Conservation (phyloP, 345 rosid species). For the Toxicodendron radicans region DNA sequence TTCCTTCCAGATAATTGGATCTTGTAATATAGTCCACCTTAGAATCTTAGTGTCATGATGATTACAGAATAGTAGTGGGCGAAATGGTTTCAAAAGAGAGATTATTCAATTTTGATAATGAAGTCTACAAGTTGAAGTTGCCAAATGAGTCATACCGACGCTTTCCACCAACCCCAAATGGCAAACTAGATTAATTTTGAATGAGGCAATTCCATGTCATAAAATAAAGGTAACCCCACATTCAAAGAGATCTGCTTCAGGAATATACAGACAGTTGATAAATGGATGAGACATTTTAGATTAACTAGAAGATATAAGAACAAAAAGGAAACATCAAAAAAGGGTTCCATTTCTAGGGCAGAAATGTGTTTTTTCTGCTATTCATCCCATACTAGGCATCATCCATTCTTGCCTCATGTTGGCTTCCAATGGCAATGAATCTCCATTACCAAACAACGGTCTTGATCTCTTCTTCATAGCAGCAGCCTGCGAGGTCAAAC, state of each 20-base stretch:
- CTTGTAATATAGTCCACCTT: not conserved
- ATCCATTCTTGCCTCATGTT: conserved; percentile 66
- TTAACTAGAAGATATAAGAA: conserved; percentile 18
- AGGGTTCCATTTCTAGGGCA: conserved; percentile 27
- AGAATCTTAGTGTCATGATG: not conserved
- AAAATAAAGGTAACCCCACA: conserved; percentile 11
- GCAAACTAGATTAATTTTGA: conserved; percentile 2
- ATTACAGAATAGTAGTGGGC: not conserved
- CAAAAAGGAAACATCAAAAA: conserved; percentile 8
- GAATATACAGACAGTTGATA: conserved; percentile 29
- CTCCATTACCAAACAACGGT: conserved; percentile 49
- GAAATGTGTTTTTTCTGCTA: conserved; percentile 18
- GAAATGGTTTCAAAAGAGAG: not conserved
- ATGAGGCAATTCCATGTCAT: conserved; percentile 15
- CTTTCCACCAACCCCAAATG: conserved; percentile 10
- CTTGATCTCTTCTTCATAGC: conserved; percentile 63
- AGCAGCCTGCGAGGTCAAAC: conserved; percentile 41
- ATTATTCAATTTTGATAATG: not conserved
- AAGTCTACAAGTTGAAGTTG: not conserved
- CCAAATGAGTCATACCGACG: not conserved
- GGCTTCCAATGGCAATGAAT: conserved; percentile 46
- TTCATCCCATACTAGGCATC: conserved; percentile 59
- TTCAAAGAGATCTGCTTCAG: conserved; percentile 19
- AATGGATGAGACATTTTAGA: conserved; percentile 8
- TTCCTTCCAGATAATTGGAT: not conserved